These are phyloP conservation scores for Symbiodinium pilosum DNA, from an alignment of 73 alveolate genomes.

Conservation along the genomic window DNA sequence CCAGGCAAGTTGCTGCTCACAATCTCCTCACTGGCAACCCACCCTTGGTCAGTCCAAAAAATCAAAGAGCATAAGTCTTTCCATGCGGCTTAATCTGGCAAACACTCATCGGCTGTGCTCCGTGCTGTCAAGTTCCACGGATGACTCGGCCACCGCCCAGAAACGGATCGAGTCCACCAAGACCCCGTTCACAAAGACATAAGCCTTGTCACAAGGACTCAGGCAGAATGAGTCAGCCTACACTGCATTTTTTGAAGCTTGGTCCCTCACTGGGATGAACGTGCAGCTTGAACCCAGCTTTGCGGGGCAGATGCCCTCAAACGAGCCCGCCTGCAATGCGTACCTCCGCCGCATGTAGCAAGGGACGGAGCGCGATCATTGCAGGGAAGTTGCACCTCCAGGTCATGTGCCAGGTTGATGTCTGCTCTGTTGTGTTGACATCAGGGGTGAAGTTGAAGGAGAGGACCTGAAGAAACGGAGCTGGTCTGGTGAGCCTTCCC, in stretches of 20 bases:
- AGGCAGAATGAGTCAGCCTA: neutral
- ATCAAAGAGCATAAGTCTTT: too few relatives aligned
- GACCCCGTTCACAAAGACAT: neutral
- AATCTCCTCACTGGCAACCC: constrained; percentile 78
- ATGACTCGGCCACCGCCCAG: constrained; percentile 23
- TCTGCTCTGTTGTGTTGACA: neutral
- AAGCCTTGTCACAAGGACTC: neutral
- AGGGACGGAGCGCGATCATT: too few relatives aligned
- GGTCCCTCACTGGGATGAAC: neutral
- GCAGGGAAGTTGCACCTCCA: too few relatives aligned
- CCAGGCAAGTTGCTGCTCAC: too few relatives aligned
- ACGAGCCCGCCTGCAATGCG: neutral
- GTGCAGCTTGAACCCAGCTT: neutral
- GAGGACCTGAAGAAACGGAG: constrained; percentile 1
- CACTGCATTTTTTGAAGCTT: neutral
- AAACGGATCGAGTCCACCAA: neutral
- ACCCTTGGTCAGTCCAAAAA: too few relatives aligned
- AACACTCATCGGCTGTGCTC: too few relatives aligned
- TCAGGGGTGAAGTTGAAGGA: neutral
- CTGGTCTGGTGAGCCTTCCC: neutral
- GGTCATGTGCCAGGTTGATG: constrained; percentile 44
- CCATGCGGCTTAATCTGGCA: too few relatives aligned
- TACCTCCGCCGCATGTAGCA: constrained; percentile 27
- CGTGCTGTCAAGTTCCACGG: neutral
- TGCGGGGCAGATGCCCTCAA: neutral